Evolutionary conservation across 805 yeast species (phyloP).

Genomic region (Lachancea sp.): DNA sequence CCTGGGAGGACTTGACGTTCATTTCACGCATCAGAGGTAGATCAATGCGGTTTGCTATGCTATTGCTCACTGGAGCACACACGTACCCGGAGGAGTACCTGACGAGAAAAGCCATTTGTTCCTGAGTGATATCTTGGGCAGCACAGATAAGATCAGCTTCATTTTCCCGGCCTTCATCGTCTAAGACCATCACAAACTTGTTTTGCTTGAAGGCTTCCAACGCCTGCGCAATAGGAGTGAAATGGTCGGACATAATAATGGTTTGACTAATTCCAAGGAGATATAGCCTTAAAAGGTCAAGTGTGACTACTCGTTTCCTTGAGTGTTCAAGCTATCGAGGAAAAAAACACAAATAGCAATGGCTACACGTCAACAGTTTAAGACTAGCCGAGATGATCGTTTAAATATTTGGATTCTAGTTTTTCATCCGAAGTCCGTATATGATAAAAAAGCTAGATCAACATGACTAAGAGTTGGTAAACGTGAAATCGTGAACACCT

Average conservation of each 20-base stretch:
- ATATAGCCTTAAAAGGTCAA: neutral
- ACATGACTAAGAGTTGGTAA: constrained; percentile 1
- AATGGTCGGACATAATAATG: constrained; percentile 5
- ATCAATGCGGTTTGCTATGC: constrained; percentile 71
- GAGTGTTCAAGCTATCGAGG: no score
- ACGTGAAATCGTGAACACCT: neutral
- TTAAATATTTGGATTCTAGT: neutral
- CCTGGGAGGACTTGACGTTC: constrained; percentile 32
- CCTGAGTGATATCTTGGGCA: constrained; percentile 72
- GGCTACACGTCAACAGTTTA: no score
- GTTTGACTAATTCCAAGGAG: neutral
- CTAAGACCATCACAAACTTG: constrained; percentile 88
- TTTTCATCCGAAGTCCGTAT: neutral
- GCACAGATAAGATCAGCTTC: constrained; percentile 96
- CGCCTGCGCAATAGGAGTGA: constrained; percentile 24
- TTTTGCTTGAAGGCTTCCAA: constrained; percentile 29
- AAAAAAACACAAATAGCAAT: no score
- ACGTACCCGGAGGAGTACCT: constrained; percentile 85
- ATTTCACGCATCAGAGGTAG: constrained; percentile 62
- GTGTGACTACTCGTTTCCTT: no score
- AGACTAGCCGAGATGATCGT: no score
- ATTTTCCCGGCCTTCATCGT: constrained; percentile 91
- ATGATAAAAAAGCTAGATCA: neutral
- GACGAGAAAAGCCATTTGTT: constrained; percentile 90
- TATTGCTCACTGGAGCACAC: constrained; percentile 79